Percentiles rank a stretch among this genome's conserved stretches.
phyloP scores from a whole-genome alignment of 169 alveolate species.

The Theileria luwenshuni region DNA sequence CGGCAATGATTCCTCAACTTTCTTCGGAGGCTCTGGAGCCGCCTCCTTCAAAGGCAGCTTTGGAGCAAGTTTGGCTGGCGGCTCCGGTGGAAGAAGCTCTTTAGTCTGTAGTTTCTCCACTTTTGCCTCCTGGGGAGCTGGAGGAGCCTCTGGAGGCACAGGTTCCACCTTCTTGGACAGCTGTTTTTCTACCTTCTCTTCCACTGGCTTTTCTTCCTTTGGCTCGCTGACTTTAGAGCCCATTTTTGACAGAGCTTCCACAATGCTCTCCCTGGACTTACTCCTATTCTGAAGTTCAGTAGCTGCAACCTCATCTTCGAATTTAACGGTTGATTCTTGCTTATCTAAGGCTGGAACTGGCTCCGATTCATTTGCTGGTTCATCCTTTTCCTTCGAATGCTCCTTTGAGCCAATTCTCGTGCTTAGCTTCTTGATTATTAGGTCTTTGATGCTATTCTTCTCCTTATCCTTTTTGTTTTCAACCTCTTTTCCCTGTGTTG shows the following conservation, averaged over 20 bases:
- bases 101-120: neutral
- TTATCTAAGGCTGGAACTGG: neutral
- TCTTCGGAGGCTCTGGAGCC: constrained; percentile 23
- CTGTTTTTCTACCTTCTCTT: neutral
- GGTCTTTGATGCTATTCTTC: constrained; percentile 13
- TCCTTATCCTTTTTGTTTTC: neutral
- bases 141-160: constrained; percentile 9
- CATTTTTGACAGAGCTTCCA: too few species aligned
- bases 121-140: constrained; percentile 22
- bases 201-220: neutral
- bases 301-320: neutral
- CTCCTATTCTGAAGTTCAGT: neutral
- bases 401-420: constrained; percentile 13
- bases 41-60: neutral
- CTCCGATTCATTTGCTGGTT: neutral
- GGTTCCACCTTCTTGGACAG: neutral
- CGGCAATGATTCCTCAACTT: neutral
- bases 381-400: neutral
- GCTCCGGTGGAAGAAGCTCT: constrained; percentile 1
- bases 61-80: constrained; percentile 18
- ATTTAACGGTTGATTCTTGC: neutral
- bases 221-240: too few species aligned
- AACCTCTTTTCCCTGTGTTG: neutral
- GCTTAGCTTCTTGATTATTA: constrained; percentile 22
- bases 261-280: neutral